Conservation (phyloP, 345 rosid genomes). For the Litchi chinensis region DNA sequence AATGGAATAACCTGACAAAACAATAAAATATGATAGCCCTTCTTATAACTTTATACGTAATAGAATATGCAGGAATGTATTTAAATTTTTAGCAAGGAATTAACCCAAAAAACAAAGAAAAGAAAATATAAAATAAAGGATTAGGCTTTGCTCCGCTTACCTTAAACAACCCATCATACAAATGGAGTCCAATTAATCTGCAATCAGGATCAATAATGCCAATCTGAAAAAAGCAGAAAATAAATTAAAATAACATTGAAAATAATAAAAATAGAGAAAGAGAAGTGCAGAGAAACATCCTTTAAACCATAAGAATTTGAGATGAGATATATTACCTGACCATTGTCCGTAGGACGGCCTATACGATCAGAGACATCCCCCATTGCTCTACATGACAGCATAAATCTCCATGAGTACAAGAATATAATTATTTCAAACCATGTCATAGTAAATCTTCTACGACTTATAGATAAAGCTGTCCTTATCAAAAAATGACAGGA, state of each 20-base stretch:
- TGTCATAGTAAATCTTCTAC: too few relatives aligned
- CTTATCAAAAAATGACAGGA: too few relatives aligned
- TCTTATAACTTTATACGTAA: background rate
- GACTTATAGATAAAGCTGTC: too few relatives aligned
- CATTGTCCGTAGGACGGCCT: slow-evolving; percentile 89
- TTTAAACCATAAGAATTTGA: background rate
- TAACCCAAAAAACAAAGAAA: background rate
- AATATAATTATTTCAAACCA: background rate
- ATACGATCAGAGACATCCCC: slow-evolving; percentile 96
- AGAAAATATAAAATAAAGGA: background rate
- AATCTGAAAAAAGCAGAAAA: slow-evolving; percentile 52
- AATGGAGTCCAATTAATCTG: slow-evolving; percentile 90
- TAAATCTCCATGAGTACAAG: slow-evolving; percentile 3
- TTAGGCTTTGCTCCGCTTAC: slow-evolving; percentile 31
- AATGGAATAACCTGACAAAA: slow-evolving; percentile 81
- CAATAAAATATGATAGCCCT: slow-evolving; percentile 8
- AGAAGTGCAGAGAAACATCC: background rate
- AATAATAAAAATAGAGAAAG: background rate
- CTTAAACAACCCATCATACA: slow-evolving; percentile 97
- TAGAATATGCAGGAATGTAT: background rate
- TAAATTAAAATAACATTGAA: slow-evolving; percentile 6
- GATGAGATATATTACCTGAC: slow-evolving; percentile 60
- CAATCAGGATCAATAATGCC: slow-evolving; percentile 98
- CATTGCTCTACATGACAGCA: slow-evolving; percentile 64
- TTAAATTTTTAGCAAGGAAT: background rate